Percentiles rank a stretch among this genome's conserved stretches.
phyloP scores from a whole-genome alignment of 495 filamentous ascomycete species.

The Aspergillus steynii region DNA sequence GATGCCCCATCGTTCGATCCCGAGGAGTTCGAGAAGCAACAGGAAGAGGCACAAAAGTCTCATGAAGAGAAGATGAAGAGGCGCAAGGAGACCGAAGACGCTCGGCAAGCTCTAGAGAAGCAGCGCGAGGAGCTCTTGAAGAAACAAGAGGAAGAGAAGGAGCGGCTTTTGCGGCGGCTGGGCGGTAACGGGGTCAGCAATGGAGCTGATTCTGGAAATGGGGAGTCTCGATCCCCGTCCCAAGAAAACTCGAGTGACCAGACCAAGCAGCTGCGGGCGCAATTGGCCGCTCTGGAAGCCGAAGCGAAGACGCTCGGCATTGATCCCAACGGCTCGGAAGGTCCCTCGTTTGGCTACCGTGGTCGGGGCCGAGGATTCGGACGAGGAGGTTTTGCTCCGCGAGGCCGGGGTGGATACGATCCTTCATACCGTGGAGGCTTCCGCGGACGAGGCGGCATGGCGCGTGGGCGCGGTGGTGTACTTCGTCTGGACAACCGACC shows the following conservation, averaged over 20 bases:
- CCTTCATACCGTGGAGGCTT: conserved; percentile 49
- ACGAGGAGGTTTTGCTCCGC: conserved; percentile 35
- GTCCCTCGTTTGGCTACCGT: conserved; percentile 36
- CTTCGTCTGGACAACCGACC: conserved; percentile 88
- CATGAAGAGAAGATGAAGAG: conserved; percentile 77
- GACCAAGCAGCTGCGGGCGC: conserved; percentile 70
- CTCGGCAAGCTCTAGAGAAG: conserved; percentile 70
- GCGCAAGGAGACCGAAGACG: conserved; percentile 70
- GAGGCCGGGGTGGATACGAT: conserved; percentile 49
- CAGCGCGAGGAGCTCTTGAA: conserved; percentile 74
- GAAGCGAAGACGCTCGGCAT: conserved; percentile 82
- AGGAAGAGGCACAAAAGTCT: conserved; percentile 75
- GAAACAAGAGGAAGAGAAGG: conserved; percentile 74
- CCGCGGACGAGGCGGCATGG: conserved; percentile 57
- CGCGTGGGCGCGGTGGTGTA: conserved; percentile 57
- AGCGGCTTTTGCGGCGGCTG: conserved; percentile 63
- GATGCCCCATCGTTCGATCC: conserved; percentile 66
- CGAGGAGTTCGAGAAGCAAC: conserved; percentile 73
- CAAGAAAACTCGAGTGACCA: conserved; percentile 55
- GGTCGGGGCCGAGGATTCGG: conserved; percentile 46
- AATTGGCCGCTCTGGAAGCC: conserved; percentile 79
- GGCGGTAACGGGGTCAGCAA: conserved; percentile 45
- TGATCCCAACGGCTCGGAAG: conserved; percentile 51
- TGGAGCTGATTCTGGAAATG: conserved; percentile 20
- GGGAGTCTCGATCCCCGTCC: conserved; percentile 29